phyloP scores from a whole-genome alignment of 768 basidiomycete genomes.

The Clavaria fumosa region DNA sequence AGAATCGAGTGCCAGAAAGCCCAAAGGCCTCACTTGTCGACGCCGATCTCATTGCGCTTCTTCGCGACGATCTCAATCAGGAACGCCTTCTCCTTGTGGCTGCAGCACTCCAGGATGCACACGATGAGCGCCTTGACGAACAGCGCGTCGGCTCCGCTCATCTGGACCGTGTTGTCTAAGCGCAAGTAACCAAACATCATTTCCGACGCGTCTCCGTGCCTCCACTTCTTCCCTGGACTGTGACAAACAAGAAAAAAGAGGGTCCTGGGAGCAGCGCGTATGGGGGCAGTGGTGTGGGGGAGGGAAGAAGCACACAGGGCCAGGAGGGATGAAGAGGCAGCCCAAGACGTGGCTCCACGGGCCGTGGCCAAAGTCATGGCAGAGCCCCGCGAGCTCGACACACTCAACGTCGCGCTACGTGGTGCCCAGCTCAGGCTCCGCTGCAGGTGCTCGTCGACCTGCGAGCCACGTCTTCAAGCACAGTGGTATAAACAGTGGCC shows the following conservation, averaged over 20 bases:
- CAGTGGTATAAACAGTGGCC: no score
- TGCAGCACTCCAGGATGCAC: not conserved
- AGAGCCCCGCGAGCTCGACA: conserved; percentile 69
- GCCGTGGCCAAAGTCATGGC: conserved; percentile 82
- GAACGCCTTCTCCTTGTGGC: conserved; percentile 45
- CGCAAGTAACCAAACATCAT: conserved; percentile 64
- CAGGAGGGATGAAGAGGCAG: conserved; percentile 45
- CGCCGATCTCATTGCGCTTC: conserved; percentile 66
- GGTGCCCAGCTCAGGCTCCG: conserved; percentile 39
- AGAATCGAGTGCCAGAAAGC: not conserved
- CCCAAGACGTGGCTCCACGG: conserved; percentile 85
- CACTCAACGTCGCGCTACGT: conserved; percentile 60
- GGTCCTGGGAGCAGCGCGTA: not conserved
- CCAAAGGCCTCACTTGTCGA: conserved; percentile 49
- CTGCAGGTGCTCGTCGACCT: conserved; percentile 43
- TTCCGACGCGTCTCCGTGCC: conserved; percentile 65
- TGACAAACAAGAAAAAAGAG: not conserved
- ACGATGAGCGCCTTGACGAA: conserved; percentile 79
- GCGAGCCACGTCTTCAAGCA: conserved; percentile 59
- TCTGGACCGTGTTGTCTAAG: conserved; percentile 86
- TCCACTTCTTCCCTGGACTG: conserved; percentile 41
- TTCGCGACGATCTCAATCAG: conserved; percentile 81
- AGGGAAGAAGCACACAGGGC: no score
- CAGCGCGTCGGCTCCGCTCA: conserved; percentile 95
- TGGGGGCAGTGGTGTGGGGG: no score